A percentile compares a stretch with the other conserved stretches of the same genome.
Evolutionary conservation across 148 eudicot species (phyloP).

Genomic region (Drosera capensis): DNA sequence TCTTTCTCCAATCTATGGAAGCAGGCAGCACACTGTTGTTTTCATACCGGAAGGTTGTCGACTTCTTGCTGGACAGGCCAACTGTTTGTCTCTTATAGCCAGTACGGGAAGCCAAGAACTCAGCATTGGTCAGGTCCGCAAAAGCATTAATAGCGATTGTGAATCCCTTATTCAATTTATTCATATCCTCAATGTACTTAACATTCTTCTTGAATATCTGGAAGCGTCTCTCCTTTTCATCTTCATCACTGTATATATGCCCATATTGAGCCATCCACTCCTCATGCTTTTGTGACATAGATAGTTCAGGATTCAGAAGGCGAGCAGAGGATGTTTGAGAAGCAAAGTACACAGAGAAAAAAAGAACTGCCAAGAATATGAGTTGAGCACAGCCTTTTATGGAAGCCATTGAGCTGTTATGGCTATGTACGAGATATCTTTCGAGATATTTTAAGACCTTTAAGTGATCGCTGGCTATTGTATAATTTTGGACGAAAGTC

Average conservation of each 20-base stretch:
- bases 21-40: conserved; percentile 4
- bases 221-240: conserved; percentile 9
- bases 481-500: no score
- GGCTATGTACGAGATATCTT: no score
- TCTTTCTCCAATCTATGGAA: conserved; percentile 16
- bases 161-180: conserved; percentile 1
- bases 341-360: no score
- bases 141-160: conserved; percentile 8
- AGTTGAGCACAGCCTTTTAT: no score
- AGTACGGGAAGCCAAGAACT: conserved; percentile 3
- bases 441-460: no score
- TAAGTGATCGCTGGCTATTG: no score
- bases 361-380: no score
- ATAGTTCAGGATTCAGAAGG: no score
- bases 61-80: no score
- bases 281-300: conserved; percentile 9
- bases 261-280: conserved; percentile 10
- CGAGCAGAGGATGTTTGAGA: no score
- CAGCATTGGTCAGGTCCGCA: conserved; percentile 12
- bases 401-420: no score
- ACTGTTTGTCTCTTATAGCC: background rate
- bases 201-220: conserved; percentile 11
- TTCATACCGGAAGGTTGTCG: no score
- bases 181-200: conserved; percentile 5
- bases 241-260: conserved; percentile 6